A percentile compares a stretch with the other conserved stretches of the same genome.
Evolutionary conservation across 2,329 filamentous ascomycete genomes (phyloP).

Genomic region (Colletotrichum spinosum): DNA sequence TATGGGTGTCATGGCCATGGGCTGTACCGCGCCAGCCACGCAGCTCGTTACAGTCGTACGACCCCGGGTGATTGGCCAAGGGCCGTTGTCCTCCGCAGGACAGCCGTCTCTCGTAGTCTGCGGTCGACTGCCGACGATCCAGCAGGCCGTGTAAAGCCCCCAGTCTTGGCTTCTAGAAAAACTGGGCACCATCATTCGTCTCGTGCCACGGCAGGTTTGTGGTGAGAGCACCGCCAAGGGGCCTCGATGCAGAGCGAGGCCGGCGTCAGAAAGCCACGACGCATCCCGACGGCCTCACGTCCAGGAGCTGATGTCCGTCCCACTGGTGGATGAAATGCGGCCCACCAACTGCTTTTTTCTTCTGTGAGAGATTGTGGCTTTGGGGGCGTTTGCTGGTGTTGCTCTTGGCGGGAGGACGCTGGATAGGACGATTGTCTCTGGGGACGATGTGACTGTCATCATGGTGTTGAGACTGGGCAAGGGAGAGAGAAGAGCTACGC

Average conservation of each 20-base stretch:
- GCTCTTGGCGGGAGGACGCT: neutral
- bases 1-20: conserved; percentile 1
- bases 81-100: neutral
- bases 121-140: conserved; percentile 3
- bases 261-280: neutral
- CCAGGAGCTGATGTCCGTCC: neutral
- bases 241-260: neutral
- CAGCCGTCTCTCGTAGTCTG: neutral
- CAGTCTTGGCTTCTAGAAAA: too few species aligned
- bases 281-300: neutral
- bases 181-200: too few species aligned
- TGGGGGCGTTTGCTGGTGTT: conserved; percentile 1
- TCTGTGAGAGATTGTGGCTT: conserved; percentile 11
- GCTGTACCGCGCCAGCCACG: conserved; percentile 3
- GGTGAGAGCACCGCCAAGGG: conserved; percentile 1
- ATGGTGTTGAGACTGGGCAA: neutral
- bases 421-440: neutral
- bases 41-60: conserved; percentile 2
- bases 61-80: conserved; percentile 3
- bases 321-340: conserved; percentile 6
- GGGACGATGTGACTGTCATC: neutral
- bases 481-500: too few species aligned
- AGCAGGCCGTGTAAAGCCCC: neutral
- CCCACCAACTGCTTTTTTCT: conserved; percentile 9
- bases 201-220: too few species aligned